Evolutionary conservation across 257 asterid genomes (phyloP), one percentile per base, ranked within the genome.

Genomic region (Voacanga thouarsii): DNA sequence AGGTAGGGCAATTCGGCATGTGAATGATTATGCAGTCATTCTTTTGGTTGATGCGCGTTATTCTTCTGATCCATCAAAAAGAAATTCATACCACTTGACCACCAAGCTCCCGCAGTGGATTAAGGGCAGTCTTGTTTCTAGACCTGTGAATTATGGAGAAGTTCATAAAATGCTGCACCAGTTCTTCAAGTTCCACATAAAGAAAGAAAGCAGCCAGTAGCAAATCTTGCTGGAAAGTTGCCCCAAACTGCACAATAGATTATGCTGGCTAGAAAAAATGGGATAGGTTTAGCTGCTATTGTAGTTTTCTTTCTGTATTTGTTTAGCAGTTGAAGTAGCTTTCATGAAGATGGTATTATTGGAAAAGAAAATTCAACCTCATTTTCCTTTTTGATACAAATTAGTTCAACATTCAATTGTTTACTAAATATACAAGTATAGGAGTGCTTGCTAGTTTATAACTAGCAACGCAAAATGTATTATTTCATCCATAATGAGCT

Each of bases 1-100:
- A 95, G 99, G 99, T 77, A 92, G 99, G 87, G 98, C 97, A 72
- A 95, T 95, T 85, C 89, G 98, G 75, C 99, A 95, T 75, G 78
- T 75, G 66, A 89, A 93, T 8, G 99, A 95, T 83, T 95, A 88
- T 82, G 97, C 99, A 30, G 97, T 91, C 33, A 93, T 95, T 80
- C 79, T 95, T 84, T 81, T 95, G 87, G 99, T 93, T 45, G 99
- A 95, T 85, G 88, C 90, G 10, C 96, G 99, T 57, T 95, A 90
- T 79, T 82, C 93, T 76, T 87, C 85, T 70, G 97, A 90, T 84
- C 80, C 96, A 4, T 84, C 82, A 23, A 87, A 86, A 82, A 79
- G 79, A 74, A 86, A 83, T 87, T 80, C 78, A 56, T 78, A 95
- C 45, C 95, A 90, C 66, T 77, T 96, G 63, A 87, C 91, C 66